Percentiles rank a stretch among this genome's conserved stretches.
Conservation (phyloP, 495 filamentous ascomycete genomes). For the Viridothelium virens region DNA sequence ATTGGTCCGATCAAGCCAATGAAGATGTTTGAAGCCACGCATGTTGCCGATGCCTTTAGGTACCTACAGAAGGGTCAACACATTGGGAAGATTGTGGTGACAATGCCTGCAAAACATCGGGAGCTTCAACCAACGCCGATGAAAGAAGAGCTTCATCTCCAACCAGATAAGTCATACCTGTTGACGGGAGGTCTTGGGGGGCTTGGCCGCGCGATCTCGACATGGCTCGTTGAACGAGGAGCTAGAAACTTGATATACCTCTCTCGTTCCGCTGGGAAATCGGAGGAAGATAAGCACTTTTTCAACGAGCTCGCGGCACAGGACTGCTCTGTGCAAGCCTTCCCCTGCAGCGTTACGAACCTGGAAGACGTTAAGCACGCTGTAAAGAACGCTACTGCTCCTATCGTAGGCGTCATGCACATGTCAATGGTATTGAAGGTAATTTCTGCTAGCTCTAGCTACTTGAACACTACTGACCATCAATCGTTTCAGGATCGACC, state of each 20-base stretch:
- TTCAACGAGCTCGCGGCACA: background rate
- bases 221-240: background rate
- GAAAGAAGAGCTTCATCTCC: background rate
- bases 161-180: constrained; percentile 35
- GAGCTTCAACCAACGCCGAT: background rate
- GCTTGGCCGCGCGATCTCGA: constrained; percentile 27
- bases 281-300: background rate
- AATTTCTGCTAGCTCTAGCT: background rate
- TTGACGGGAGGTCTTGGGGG: constrained; percentile 45
- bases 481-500: background rate
- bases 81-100: constrained; percentile 53
- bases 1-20: background rate
- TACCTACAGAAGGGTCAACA: constrained; percentile 47
- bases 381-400: background rate
- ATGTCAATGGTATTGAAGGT: constrained; percentile 15
- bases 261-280: background rate
- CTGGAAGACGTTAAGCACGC: background rate
- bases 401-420: constrained; percentile 14
- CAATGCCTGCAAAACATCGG: background rate
- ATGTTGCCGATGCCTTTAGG: constrained; percentile 48
- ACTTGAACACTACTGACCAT: background rate
- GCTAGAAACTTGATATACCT: constrained; percentile 10
- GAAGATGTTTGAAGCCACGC: constrained; percentile 10
- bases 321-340: background rate
- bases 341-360: background rate